phyloP scores from a whole-genome alignment of 2,329 filamentous ascomycete species.

The Cladorrhinum sp. region DNA sequence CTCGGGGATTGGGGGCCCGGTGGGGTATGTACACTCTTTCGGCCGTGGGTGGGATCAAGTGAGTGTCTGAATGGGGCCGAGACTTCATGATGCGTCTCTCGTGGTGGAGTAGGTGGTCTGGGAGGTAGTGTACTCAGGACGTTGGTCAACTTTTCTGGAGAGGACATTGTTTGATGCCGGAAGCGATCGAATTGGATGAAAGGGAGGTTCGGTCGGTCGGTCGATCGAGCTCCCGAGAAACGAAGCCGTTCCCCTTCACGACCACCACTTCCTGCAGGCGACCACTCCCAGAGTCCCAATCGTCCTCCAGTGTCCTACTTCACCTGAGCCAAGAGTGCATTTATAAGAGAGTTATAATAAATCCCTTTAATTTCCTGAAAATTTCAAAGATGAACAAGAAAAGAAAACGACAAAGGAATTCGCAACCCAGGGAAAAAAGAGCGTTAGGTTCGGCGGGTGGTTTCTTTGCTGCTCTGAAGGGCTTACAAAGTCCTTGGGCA shows the following conservation, averaged over 20 bases:
- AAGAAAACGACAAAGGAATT: not conserved
- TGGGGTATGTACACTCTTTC: conserved; percentile 49
- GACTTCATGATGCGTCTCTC: conserved; percentile 45
- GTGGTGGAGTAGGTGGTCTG: conserved; percentile 67
- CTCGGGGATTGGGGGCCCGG: conserved; percentile 47
- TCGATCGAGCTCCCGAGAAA: not conserved
- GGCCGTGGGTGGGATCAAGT: conserved; percentile 38
- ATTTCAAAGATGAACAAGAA: not conserved
- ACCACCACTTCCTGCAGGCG: not conserved
- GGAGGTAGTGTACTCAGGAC: conserved; percentile 53
- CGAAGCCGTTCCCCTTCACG: not conserved
- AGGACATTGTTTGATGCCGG: conserved; percentile 37
- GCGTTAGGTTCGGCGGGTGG: not conserved
- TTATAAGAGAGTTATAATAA: not conserved
- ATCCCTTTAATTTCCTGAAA: not conserved
- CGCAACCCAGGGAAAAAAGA: conserved; percentile 11
- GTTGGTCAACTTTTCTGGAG: conserved; percentile 35
- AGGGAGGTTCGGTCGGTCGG: conserved; percentile 2
- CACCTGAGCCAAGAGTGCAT: conserved; percentile 19
- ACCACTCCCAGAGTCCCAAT: conserved; percentile 14
- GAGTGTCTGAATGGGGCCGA: conserved; percentile 37
- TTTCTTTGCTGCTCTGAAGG: conserved; percentile 8
- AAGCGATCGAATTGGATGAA: conserved; percentile 6
- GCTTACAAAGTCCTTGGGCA: conserved; percentile 7
- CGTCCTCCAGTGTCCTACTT: conserved; percentile 4